Percentiles rank a stretch among this genome's conserved stretches.
Evolutionary conservation across 495 filamentous ascomycete genomes (phyloP).

Genomic region (Patellaria atrata): DNA sequence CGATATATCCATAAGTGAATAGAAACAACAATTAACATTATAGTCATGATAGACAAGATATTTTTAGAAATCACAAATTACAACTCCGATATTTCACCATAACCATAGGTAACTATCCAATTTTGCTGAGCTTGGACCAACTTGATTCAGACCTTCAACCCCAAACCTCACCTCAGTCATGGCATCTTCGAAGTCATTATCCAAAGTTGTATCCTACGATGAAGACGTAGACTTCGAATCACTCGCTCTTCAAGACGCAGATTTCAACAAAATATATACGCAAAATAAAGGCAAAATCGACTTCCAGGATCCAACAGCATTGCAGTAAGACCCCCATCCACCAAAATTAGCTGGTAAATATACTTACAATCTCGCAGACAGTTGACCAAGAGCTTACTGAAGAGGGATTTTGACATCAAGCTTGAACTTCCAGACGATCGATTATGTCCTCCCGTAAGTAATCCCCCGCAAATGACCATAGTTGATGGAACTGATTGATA

Average conservation of each 20-base stretch:
- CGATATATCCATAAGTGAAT: no score
- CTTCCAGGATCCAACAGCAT: constrained; percentile 64
- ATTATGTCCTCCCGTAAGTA: constrained; percentile 73
- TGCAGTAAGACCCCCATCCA: constrained; percentile 37
- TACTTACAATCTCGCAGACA: constrained; percentile 34
- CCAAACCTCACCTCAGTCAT: background rate
- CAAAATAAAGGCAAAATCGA: constrained; percentile 49
- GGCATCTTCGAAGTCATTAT: background rate
- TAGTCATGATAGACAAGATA: no score
- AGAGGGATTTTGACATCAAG: constrained; percentile 56
- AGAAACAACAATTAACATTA: no score
- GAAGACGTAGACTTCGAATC: constrained; percentile 47
- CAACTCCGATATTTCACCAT: no score
- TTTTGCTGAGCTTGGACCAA: no score
- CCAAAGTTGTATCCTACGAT: constrained; percentile 41
- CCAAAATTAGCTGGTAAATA: background rate
- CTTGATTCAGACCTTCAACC: no score
- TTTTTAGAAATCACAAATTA: no score
- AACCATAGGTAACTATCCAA: no score
- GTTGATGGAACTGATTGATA: background rate
- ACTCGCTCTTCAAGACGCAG: constrained; percentile 41
- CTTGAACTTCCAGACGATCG: constrained; percentile 62
- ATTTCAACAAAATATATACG: constrained; percentile 38
- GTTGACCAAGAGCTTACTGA: constrained; percentile 66
- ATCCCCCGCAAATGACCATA: background rate